Conservation (phyloP, 2,329 filamentous ascomycete genomes). For the Aspergillus pseudoterreus region DNA sequence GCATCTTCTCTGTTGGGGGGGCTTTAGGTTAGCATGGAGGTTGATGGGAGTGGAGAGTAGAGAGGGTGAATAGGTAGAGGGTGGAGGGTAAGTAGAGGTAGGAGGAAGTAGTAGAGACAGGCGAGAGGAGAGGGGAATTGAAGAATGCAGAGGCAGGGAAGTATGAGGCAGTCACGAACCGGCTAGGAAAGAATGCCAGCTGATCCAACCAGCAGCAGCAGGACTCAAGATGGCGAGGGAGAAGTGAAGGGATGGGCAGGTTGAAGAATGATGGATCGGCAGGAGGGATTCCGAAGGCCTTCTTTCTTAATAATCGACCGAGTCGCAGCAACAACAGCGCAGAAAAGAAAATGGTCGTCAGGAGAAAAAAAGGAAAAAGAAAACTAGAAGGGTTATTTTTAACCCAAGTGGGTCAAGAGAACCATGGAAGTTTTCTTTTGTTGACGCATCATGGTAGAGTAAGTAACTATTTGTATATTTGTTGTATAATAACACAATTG, state of each 20-base stretch:
- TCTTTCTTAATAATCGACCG: slow-evolving; percentile 14
- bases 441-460: no score
- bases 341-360: not conserved
- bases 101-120: slow-evolving; percentile 4
- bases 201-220: slow-evolving; percentile 14
- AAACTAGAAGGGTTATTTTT: slow-evolving; percentile 1
- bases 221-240: not conserved
- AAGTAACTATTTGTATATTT: no score
- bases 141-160: slow-evolving; percentile 4
- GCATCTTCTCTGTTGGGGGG: slow-evolving; percentile 23
- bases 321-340: not conserved
- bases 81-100: slow-evolving; percentile 4
- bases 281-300: slow-evolving; percentile 27
- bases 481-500: no score
- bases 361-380: not conserved
- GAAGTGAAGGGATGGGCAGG: not conserved
- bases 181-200: slow-evolving; percentile 15
- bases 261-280: slow-evolving; percentile 29
- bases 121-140: slow-evolving; percentile 4
- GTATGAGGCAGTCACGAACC: slow-evolving; percentile 5
- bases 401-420: not conserved
- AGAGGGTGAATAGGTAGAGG: not conserved
- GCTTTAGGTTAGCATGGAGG: not conserved
- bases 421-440: no score
- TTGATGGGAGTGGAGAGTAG: slow-evolving; percentile 2